phyloP scores from a whole-genome alignment of 495 filamentous ascomycete genomes.

The Penicillium mononematosum region DNA sequence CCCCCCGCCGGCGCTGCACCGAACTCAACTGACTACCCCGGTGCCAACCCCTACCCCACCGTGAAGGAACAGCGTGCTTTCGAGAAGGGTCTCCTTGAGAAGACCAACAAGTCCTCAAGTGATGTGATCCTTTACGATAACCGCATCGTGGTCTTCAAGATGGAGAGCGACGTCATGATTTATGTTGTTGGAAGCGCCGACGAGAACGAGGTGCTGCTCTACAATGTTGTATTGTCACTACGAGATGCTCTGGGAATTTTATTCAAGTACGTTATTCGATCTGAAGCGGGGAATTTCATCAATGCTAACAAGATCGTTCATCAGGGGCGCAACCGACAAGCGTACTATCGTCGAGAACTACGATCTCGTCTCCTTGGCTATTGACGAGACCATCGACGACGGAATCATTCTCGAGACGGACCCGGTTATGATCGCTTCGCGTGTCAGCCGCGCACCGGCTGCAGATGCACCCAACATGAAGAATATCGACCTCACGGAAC shows the following conservation, averaged over 20 bases:
- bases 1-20: constrained; percentile 55
- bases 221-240: constrained; percentile 85
- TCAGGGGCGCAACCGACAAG: constrained; percentile 90
- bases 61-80: constrained; percentile 92
- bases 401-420: constrained; percentile 97
- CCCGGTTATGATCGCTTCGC: constrained; percentile 82
- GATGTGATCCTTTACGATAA: constrained; percentile 98
- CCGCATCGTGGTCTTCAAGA: constrained; percentile 93
- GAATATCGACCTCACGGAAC: constrained; percentile 92
- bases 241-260: constrained; percentile 87
- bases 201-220: constrained; percentile 96
- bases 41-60: constrained; percentile 79
- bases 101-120: constrained; percentile 91
- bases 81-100: constrained; percentile 92
- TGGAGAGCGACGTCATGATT: constrained; percentile 94
- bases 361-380: constrained; percentile 83
- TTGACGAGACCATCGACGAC: constrained; percentile 96
- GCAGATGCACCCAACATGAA: constrained; percentile 86
- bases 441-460: constrained; percentile 87
- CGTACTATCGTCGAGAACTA: constrained; percentile 98
- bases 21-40: constrained; percentile 55
- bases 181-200: constrained; percentile 91
- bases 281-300: not conserved
- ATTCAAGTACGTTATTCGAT: constrained; percentile 73
- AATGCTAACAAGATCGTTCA: constrained; percentile 5